Base-by-base conservation (phyloP, 495 filamentous ascomycete species). In the Hyaloscypha bicolor region DNA sequence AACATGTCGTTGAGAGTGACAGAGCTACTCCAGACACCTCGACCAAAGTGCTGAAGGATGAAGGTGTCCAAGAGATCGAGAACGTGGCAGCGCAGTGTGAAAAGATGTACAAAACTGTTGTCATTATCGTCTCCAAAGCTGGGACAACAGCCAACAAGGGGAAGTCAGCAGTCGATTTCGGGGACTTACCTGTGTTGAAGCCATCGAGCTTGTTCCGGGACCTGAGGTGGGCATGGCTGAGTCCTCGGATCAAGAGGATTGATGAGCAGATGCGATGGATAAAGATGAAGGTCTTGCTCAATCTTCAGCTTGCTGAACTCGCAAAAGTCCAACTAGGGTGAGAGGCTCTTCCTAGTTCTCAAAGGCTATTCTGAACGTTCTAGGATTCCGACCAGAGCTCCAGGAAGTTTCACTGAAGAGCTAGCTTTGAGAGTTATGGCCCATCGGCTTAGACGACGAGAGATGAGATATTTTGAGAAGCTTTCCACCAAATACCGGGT, bases 21-120 rank as follows among this genome's bases (percentile, higher is more conserved):
- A 60, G 58, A 30, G 29, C 61, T 29, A 25, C 30, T 16, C 39
- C 31, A 64, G 31, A 37, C 19, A 33, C 48, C 4, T 42, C 16
- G 2, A 33, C n/a, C 8, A 48, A 25, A 25, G 48, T 64, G 30
- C 51, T 64, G 19, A 64, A 55, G 29, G 45, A 71, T 53, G 61
- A 63, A 2, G 72, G 72, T 3, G 8, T 69, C 14, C n/a, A 67
- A 56, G 31, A 72, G 16, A 66, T 70, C n/a, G 29, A 19, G 12
- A 58, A 58, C 55, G n/a, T 71, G 5, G 69, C 72, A 21, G 68
- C 53, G 16, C 66, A 72, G 60, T 71, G 69, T 62, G 64, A 63
- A 29, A 62, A 69, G 25, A 63, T 74, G 6, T 72, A 74, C n/a
- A 63, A n/a, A 1, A 68, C 42, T 19, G 64, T 72, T 25, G 59